A percentile compares a stretch with the other conserved stretches of the same genome.
Evolutionary conservation across 2,329 filamentous ascomycete genomes (phyloP).

Genomic region (Biscogniauxia marginata): DNA sequence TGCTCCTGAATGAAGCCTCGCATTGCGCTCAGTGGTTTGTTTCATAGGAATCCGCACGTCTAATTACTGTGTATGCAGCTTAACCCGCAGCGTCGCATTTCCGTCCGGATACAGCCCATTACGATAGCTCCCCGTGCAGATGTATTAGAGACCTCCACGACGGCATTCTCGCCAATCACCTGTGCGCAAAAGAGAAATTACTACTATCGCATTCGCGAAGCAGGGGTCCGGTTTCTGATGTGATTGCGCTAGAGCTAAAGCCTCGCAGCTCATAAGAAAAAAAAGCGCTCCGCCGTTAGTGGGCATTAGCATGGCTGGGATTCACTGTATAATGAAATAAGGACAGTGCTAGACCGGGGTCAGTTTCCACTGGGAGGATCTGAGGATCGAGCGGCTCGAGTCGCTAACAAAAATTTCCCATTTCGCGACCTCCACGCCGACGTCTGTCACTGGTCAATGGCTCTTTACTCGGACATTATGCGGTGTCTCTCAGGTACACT

Average conservation of each 20-base stretch:
- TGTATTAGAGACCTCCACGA: constrained; percentile 11
- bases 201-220: constrained; percentile 25
- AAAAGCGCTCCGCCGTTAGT: constrained; percentile 16
- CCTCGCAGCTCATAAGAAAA: constrained; percentile 9
- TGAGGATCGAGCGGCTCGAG: constrained; percentile 26
- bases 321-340: constrained; percentile 10
- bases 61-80: background rate
- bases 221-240: constrained; percentile 19
- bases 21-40: background rate
- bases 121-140: background rate
- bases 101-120: background rate
- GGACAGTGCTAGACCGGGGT: constrained; percentile 11
- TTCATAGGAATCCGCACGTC: background rate
- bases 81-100: constrained; percentile 8
- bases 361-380: constrained; percentile 21
- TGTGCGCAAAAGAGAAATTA: constrained; percentile 19
- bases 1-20: background rate
- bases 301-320: constrained; percentile 6
- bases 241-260: constrained; percentile 20
- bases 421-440: constrained; percentile 21
- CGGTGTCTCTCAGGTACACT: constrained; percentile 22
- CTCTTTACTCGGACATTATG: constrained; percentile 30
- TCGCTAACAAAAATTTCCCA: constrained; percentile 25
- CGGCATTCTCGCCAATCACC: constrained; percentile 25
- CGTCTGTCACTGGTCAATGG: constrained; percentile 24